Base-by-base conservation (phyloP, 805 yeast genomes). In the Maudiozyma barnettii region DNA sequence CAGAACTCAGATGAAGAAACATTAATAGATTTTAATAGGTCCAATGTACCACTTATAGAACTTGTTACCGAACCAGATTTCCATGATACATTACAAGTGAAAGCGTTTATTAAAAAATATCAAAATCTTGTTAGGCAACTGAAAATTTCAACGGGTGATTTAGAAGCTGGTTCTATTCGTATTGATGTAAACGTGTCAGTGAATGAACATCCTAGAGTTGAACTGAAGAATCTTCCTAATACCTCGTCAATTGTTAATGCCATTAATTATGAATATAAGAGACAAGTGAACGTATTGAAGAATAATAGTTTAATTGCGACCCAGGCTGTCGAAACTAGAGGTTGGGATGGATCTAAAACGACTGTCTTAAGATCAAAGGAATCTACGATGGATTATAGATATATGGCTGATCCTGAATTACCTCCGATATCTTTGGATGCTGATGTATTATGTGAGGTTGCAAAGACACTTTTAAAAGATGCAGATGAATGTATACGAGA, bases 171-270 rank as follows among this genome's bases (percentile, higher is more conserved):
- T 6, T 93, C 97, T 0, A 83, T 93, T 75, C 74, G 99, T 57
- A 93, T 91, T 4, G 99, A 93, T 60, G 98, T 88, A 9, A 93
- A 93, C 54, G 75, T 93, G n/a, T 84, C 95, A 21, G 80, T 91
- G 5, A 77, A 78, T 51, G 76, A 75, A 16, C 79, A 82, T 47
- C 73, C 79, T 39, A 67, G 98, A 50, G 88, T 91, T 20, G 99
- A 93, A 58, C 75, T 93, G 57, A 93, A 93, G 63, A 93, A 93
- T 63, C 68, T 93, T 55, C 84, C 95, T 9, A 86, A 90, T 29
- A 81, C 89, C 0, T 75, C 87, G 14, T 90, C 95, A 7, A 86
- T 91, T 16, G 69, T 76, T 13, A 78, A 76, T 45, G 96, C 99
- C 0, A 75, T 89, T 23, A 73, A 75, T 50, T 77, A 68, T 57